Conservation (phyloP, 1,139 yeast species). For the Sugiyamaella grinbergsii region DNA sequence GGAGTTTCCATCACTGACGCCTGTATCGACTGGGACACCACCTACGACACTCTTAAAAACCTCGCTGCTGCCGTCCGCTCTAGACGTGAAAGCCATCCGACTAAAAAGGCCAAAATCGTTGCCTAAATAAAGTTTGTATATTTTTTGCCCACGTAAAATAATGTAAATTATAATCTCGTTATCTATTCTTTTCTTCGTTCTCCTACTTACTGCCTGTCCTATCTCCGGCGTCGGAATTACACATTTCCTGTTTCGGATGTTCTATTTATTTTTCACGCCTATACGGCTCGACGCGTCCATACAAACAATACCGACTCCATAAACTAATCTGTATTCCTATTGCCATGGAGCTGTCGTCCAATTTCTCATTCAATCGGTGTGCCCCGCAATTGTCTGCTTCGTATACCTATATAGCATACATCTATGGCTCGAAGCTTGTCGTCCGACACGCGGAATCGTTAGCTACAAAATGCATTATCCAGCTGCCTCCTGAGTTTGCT, state of each 20-base stretch:
- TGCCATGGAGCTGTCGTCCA: slow-evolving; percentile 22
- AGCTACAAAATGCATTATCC: slow-evolving; percentile 30
- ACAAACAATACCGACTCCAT: too few relatives aligned
- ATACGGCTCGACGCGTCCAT: slow-evolving; percentile 2
- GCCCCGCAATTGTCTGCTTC: slow-evolving; percentile 29
- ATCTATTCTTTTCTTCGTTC: neutral
- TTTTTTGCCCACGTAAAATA: neutral
- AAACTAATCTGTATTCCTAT: neutral
- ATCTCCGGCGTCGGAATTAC: neutral
- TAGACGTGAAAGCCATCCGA: slow-evolving; percentile 50
- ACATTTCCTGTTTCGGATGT: neutral
- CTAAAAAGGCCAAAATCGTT: slow-evolving; percentile 15
- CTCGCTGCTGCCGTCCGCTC: slow-evolving; percentile 77
- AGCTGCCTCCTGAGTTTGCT: slow-evolving; percentile 28
- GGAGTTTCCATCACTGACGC: slow-evolving; percentile 97
- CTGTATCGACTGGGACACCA: slow-evolving; percentile 87
- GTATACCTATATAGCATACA: slow-evolving; percentile 32
- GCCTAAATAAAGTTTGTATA: neutral
- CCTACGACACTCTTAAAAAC: slow-evolving; percentile 67
- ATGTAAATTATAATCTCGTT: slow-evolving; percentile 5
- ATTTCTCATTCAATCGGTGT: slow-evolving; percentile 25
- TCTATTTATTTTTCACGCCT: too few relatives aligned
- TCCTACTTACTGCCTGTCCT: neutral
- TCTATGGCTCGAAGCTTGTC: slow-evolving; percentile 30
- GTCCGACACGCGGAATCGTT: slow-evolving; percentile 28